Conservation (phyloP, 805 yeast species). For the Schizosaccharomyces japonicus region DNA sequence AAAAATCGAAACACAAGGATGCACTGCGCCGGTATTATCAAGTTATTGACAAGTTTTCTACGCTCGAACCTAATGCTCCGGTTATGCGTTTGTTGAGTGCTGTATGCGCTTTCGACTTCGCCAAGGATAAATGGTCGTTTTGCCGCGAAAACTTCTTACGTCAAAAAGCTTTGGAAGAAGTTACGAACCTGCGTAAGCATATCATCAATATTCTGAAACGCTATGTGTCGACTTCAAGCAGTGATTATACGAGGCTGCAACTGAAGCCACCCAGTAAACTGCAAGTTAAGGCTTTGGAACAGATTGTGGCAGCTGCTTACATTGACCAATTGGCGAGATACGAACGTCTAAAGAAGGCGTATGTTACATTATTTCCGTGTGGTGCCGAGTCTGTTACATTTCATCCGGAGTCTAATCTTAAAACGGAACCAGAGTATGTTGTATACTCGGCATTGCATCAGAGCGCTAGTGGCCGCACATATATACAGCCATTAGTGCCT, state of each 20-base stretch:
- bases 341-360: constrained; percentile 52
- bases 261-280: constrained; percentile 35
- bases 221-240: constrained; percentile 24
- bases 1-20: constrained; percentile 10
- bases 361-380: constrained; percentile 26
- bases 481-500: constrained; percentile 47
- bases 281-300: constrained; percentile 63
- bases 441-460: constrained; percentile 47
- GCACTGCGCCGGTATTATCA: constrained; percentile 14
- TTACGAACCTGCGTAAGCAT: constrained; percentile 56
- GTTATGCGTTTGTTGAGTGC: constrained; percentile 53
- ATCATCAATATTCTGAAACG: constrained; percentile 48
- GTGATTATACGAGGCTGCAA: background rate
- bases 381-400: constrained; percentile 19
- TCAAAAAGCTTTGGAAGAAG: constrained; percentile 62
- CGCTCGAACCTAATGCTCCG: constrained; percentile 54
- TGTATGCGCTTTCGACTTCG: constrained; percentile 69
- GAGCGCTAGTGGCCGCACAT: constrained; percentile 22
- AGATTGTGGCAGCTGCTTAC: constrained; percentile 80
- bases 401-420: constrained; percentile 25
- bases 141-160: constrained; percentile 42
- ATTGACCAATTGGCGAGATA: constrained; percentile 75
- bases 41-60: constrained; percentile 16
- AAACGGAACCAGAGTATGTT: constrained; percentile 47
- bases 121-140: constrained; percentile 23